These are phyloP conservation scores for Neurospora pannonica DNA, from an alignment of 495 filamentous ascomycete genomes.

Conservation along the genomic window DNA sequence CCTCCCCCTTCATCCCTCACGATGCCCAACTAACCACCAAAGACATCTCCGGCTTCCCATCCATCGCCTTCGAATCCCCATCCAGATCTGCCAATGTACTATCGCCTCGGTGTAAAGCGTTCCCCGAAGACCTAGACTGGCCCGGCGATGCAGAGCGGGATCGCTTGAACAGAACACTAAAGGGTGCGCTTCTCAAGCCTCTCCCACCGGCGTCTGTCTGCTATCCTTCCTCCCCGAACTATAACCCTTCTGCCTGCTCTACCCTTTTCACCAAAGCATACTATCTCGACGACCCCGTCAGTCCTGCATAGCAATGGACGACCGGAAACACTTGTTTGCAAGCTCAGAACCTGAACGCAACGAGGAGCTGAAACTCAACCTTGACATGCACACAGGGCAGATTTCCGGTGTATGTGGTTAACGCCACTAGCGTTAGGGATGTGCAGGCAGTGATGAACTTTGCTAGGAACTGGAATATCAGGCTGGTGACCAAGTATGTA, in stretches of 20 bases:
- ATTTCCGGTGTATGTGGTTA: slow-evolving; percentile 49
- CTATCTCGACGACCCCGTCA: slow-evolving; percentile 30
- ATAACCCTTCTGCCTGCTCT: slow-evolving; percentile 31
- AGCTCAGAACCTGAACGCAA: slow-evolving; percentile 8
- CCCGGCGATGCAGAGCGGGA: slow-evolving; percentile 35
- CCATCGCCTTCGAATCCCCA: not conserved
- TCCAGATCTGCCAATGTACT: not conserved
- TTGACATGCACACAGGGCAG: slow-evolving; percentile 44
- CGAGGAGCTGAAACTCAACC: slow-evolving; percentile 9
- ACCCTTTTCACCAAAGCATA: slow-evolving; percentile 22
- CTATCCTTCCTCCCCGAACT: slow-evolving; percentile 36
- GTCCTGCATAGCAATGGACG: slow-evolving; percentile 26
- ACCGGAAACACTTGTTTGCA: slow-evolving; percentile 28
- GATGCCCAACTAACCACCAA: not conserved
- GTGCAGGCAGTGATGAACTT: slow-evolving; percentile 50
- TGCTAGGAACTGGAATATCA: slow-evolving; percentile 46
- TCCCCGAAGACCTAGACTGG: slow-evolving; percentile 43
- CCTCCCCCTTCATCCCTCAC: not conserved
- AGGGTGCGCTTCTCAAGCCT: slow-evolving; percentile 40
- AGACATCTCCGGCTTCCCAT: not conserved
- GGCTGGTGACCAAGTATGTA: slow-evolving; percentile 47
- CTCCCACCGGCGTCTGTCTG: slow-evolving; percentile 43
- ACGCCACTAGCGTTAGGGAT: slow-evolving; percentile 43
- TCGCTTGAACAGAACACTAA: slow-evolving; percentile 34
- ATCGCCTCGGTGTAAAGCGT: slow-evolving; percentile 34